Conservation (phyloP, 2,329 filamentous ascomycete genomes). For the Beauveria scarabaeidicola region DNA sequence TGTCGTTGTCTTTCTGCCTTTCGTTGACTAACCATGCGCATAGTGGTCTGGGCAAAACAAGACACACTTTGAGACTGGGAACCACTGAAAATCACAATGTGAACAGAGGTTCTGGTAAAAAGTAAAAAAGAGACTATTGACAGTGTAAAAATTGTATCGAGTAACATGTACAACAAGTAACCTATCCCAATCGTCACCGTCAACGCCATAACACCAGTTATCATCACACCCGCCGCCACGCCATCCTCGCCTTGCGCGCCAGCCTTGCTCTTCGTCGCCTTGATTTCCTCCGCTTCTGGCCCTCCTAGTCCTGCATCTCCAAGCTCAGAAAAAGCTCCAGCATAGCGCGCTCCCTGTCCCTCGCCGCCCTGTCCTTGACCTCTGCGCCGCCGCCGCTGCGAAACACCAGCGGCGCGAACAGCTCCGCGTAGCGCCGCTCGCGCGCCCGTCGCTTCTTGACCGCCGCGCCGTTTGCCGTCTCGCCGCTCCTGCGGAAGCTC, state of each 20-base stretch:
- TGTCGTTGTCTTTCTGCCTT: no score
- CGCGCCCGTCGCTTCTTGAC: slow-evolving; percentile 43
- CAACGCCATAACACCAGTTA: not conserved
- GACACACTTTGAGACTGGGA: no score
- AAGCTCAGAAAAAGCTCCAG: slow-evolving; percentile 57
- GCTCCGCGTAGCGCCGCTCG: slow-evolving; percentile 53
- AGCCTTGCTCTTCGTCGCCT: not conserved
- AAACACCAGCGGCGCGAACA: slow-evolving; percentile 58
- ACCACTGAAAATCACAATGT: not conserved
- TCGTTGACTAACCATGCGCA: no score
- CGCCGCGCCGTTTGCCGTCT: slow-evolving; percentile 3
- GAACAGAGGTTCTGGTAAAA: not conserved
- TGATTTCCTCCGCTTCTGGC: not conserved
- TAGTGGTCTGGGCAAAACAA: no score
- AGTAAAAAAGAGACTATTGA: not conserved
- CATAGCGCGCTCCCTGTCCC: slow-evolving; percentile 57
- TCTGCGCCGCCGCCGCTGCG: slow-evolving; percentile 32
- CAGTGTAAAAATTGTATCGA: not conserved
- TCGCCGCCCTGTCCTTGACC: slow-evolving; percentile 48
- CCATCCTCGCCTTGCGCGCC: not conserved
- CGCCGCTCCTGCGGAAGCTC: slow-evolving; percentile 27
- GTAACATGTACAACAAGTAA: not conserved
- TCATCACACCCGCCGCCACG: not conserved
- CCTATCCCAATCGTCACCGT: not conserved
- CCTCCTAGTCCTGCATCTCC: slow-evolving; percentile 25